phyloP scores from a whole-genome alignment of 768 basidiomycete species.

The Suillus brevipes region DNA sequence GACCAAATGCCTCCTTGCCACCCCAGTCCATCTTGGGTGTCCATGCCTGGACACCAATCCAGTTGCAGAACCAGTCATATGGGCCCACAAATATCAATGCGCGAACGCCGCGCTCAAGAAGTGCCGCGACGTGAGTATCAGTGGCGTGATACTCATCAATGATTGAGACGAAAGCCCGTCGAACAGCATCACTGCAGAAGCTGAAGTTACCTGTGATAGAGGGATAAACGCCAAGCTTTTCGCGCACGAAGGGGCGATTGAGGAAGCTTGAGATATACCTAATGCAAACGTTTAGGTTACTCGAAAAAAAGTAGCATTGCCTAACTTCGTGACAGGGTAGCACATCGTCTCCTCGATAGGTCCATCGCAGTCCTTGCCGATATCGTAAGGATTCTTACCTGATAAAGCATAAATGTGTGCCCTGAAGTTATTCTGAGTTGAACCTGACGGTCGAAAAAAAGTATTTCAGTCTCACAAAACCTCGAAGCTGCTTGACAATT shows the following conservation, averaged over 20 bases:
- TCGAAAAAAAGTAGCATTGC: neutral
- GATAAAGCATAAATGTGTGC: neutral
- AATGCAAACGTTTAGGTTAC: constrained; percentile 1
- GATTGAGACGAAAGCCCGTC: constrained; percentile 43
- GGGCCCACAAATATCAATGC: constrained; percentile 74
- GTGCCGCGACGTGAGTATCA: constrained; percentile 38
- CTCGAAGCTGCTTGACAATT: constrained; percentile 64
- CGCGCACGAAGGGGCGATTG: constrained; percentile 52
- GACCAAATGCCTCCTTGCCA: constrained; percentile 52
- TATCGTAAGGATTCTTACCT: constrained; percentile 65
- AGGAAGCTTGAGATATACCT: constrained; percentile 66
- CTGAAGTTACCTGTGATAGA: constrained; percentile 41
- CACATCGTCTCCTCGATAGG: constrained; percentile 49
- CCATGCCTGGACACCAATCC: constrained; percentile 77
- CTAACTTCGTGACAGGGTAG: constrained; percentile 53
- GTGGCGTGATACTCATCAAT: constrained; percentile 41
- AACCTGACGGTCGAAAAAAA: constrained; percentile 34
- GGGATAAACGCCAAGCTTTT: constrained; percentile 61
- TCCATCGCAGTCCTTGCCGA: constrained; percentile 60
- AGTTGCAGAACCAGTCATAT: constrained; percentile 81
- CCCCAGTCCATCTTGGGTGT: constrained; percentile 73
- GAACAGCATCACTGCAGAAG: constrained; percentile 44
- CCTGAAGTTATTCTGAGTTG: neutral
- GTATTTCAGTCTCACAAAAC: constrained; percentile 59
- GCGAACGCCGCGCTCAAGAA: constrained; percentile 73